Base-by-base conservation (phyloP, 2,329 filamentous ascomycete genomes). In the Diaporthe destruens region DNA sequence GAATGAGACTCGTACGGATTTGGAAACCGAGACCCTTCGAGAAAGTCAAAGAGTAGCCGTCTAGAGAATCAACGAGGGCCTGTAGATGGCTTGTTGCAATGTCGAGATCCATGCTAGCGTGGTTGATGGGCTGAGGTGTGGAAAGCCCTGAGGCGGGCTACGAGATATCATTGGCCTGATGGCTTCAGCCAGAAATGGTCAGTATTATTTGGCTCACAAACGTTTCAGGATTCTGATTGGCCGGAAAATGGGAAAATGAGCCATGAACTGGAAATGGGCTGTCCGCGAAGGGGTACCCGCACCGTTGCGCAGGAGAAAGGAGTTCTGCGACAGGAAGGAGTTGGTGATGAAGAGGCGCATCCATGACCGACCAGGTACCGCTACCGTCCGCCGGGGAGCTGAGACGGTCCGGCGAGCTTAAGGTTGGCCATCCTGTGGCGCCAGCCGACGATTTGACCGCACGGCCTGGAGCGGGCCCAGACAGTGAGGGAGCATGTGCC, bases 51-150 rank as follows among this genome's bases (percentile, higher is more conserved):
- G 66, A 59, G 73, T 54, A 47, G 54, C 54, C 53, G 55, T 72
- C 44, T 73, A 74, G 70, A 75, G 74, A 69, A 75, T 56, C 72
- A 76, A 80, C 66, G 79, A 80, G 75, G 80, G 75, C 79, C 79
- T 80, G 76, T 81, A 75, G 78, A 79, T 79, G 77, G 68, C 76
- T 72, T 75, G 36, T 69, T 68, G 63, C 51, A 55, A 71, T 54
- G 39, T 55, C 65, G 57, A 54, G 57, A 76, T 73, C 76, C 78
- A 74, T 77, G 77, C 75, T 77, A 77, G 74, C 72, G 71, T 73
- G 75, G 74, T 73, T 59, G 71, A 71, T 76, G 69, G 69, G 72
- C 59, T 76, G 75, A 77, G 75, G 76, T 76, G 74, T 77, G 75
- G 57, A 59, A 69, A 74, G 47, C 69, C 47, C 53, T 77, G 54